These are phyloP conservation scores for Dactylis glomerata DNA, from an alignment of 176 grass and related monocot species.

Conservation along the genomic window DNA sequence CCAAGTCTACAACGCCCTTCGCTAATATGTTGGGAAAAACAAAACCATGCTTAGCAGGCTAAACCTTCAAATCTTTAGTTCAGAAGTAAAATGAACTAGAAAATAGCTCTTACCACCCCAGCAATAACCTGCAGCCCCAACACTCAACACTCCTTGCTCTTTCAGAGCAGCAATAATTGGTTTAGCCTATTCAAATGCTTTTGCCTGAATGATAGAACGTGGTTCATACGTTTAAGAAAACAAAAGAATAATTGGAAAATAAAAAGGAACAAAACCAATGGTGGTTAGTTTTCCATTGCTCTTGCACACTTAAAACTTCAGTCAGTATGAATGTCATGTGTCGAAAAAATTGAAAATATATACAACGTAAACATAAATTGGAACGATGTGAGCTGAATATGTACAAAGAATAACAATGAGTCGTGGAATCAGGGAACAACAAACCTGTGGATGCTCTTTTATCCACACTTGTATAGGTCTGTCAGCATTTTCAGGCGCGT, in stretches of 20 bases:
- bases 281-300: not conserved
- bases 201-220: slow-evolving; percentile 35
- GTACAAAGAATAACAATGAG: not conserved
- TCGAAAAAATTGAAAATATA: not conserved
- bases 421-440: not conserved
- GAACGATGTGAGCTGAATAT: not conserved
- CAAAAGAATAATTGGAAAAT: not conserved
- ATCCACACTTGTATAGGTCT: slow-evolving; percentile 45
- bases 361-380: not conserved
- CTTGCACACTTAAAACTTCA: not conserved
- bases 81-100: not conserved
- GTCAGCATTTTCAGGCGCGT: slow-evolving; percentile 37
- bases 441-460: slow-evolving; percentile 50
- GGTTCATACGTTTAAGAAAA: not conserved
- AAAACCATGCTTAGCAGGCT: not conserved
- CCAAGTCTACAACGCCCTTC: slow-evolving; percentile 65
- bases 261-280: not conserved
- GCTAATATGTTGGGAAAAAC: slow-evolving; percentile 30
- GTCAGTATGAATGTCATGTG: not conserved
- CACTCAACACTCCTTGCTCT: slow-evolving; percentile 50
- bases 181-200: slow-evolving; percentile 79
- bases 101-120: slow-evolving; percentile 64
- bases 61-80: not conserved
- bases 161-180: slow-evolving; percentile 62
- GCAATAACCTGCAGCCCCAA: slow-evolving; percentile 83